Conservation (phyloP, 2,329 filamentous ascomycete species). For the Chaetothyriales sp. region DNA sequence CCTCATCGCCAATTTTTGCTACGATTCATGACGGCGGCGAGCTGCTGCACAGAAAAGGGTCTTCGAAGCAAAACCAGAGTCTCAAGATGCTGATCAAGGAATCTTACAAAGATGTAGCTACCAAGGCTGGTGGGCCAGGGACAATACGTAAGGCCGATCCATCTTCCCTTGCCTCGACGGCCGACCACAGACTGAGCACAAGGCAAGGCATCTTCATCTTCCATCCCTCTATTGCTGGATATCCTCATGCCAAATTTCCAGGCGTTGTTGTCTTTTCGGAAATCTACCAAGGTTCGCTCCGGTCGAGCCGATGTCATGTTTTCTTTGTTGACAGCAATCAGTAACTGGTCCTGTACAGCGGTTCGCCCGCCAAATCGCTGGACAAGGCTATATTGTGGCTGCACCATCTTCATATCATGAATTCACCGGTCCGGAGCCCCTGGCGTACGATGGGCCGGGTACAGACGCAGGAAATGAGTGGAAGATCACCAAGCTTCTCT, state of each 20-base stretch:
- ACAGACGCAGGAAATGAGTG: constrained; percentile 78
- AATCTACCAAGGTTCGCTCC: constrained; percentile 71
- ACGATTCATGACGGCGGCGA: too few relatives aligned
- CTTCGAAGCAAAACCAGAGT: background rate
- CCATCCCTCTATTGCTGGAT: constrained; percentile 70
- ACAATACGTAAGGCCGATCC: constrained; percentile 37
- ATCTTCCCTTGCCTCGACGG: constrained; percentile 3
- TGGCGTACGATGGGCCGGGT: constrained; percentile 75
- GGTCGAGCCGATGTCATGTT: background rate
- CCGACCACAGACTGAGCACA: constrained; percentile 1
- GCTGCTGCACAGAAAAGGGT: background rate
- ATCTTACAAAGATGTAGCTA: constrained; percentile 45
- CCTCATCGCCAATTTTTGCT: too few relatives aligned
- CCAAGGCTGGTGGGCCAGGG: constrained; percentile 42
- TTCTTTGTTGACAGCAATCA: constrained; percentile 23
- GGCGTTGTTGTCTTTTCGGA: constrained; percentile 83
- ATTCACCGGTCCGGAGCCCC: constrained; percentile 69
- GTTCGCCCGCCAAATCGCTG: constrained; percentile 81
- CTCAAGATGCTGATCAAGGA: constrained; percentile 46
- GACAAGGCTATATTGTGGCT: constrained; percentile 85
- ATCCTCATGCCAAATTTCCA: constrained; percentile 79
- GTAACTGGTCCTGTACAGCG: constrained; percentile 82
- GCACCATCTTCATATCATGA: constrained; percentile 88
- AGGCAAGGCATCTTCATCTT: constrained; percentile 69
- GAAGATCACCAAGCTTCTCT: constrained; percentile 69